Evolutionary conservation across 441 rosid species (phyloP), one percentile per base, ranked within the genome.

Genomic region (Gossypium gossypioides): DNA sequence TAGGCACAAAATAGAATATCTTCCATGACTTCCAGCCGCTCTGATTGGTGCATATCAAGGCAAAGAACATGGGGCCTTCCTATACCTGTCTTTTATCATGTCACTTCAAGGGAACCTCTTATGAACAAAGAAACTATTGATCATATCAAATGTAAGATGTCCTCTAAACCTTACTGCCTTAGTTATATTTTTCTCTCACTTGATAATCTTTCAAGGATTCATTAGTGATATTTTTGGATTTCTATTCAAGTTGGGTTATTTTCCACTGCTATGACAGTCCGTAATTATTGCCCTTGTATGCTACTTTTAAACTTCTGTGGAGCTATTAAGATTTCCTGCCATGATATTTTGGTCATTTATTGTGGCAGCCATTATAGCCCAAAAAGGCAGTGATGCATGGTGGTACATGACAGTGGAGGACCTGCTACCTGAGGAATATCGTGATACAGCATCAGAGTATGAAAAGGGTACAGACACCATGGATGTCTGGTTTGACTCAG

Each of bases 401-500:
- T 95, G 99, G 99, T 88, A 95, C 77, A 91, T 92, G 99, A 79
- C 83, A 70, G 92, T 87, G 69, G 90, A 86, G 80, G 95, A 92
- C 76, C 81, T 95, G 60, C 95, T 95, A 72, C 98, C 99, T 72
- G 95, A 86, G 29, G 87, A 82, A 56, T 92, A 91, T 81, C 84
- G 78, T 42, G 89, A 83, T 74, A 80, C 87, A 80, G 91, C 98
- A 56, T 88, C 87, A 25, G 88, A 87, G 67, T 92, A 87, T 81
- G 96, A 87, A 76, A 95, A 91, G 77, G 98, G 99, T 72, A 88
- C 90, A 32, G 99, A 95, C 83, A 95, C 99, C 29, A 95, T 95
- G 99, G 99, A 95, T 81, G 99, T 95, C 76, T 95, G 96, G 98
- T 95, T 95, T 82, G 99, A 92, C 88, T 95, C 99, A 68, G 97